Percentiles rank a stretch among this genome's conserved stretches.
Conservation (phyloP, 345 rosid genomes). For the Moricandia arvensis region DNA sequence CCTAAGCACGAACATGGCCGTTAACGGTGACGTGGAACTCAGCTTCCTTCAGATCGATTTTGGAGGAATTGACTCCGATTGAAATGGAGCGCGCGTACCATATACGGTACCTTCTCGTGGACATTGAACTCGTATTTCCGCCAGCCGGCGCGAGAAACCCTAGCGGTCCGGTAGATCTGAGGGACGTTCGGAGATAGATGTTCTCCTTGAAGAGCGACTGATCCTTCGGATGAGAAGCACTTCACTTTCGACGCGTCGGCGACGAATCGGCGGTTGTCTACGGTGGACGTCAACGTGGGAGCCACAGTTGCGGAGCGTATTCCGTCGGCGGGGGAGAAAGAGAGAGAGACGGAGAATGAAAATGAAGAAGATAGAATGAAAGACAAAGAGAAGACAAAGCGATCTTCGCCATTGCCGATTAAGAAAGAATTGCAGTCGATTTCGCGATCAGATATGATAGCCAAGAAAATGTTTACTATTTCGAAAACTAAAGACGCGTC, state of each 20-base stretch:
- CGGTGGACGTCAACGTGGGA: conserved; percentile 53
- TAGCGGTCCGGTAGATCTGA: conserved; percentile 59
- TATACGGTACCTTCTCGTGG: conserved; percentile 61
- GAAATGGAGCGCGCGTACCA: conserved; percentile 83
- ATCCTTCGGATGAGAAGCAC: conserved; percentile 31
- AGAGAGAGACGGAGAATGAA: conserved; percentile 20
- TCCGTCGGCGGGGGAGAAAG: conserved; percentile 55
- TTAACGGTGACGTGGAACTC: conserved; percentile 74
- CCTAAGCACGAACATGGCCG: conserved; percentile 63
- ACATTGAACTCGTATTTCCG: conserved; percentile 59
- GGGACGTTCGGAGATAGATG: conserved; percentile 31
- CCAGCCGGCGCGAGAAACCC: conserved; percentile 58
- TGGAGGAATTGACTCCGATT: conserved; percentile 47
- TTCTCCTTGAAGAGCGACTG: conserved; percentile 39
- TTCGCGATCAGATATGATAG: not conserved
- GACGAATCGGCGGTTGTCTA: conserved; percentile 60
- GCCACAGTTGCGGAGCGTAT: conserved; percentile 68
- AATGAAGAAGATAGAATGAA: conserved; percentile 25
- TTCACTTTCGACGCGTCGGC: conserved; percentile 40
- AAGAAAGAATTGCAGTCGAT: not conserved
- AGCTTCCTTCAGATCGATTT: conserved; percentile 41
- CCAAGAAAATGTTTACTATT: not conserved
- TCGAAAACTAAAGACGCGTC: conserved; percentile 19
- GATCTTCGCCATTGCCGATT: conserved; percentile 20
- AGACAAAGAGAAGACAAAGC: conserved; percentile 19